Evolutionary conservation across 2,329 filamentous ascomycete genomes (phyloP).

Genomic region (Curvularia verruculosa): DNA sequence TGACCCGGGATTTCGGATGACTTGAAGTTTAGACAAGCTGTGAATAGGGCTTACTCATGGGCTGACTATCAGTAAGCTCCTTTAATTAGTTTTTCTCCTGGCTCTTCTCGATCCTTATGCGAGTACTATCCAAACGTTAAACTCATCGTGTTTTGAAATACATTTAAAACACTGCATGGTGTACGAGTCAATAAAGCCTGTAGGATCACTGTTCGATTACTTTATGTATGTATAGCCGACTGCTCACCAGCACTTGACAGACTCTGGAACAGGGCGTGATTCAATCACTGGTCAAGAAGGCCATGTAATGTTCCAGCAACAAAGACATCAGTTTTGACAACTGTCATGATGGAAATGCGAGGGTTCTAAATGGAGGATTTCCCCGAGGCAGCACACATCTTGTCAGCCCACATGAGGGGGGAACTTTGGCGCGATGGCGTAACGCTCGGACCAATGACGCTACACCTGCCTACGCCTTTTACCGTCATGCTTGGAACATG

Average conservation of each 20-base stretch:
- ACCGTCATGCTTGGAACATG: slow-evolving; percentile 21
- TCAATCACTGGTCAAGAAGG: background rate
- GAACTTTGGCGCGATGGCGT: background rate
- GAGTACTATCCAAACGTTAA: background rate
- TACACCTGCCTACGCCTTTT: slow-evolving; percentile 7
- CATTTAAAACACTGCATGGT: background rate
- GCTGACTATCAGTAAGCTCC: background rate
- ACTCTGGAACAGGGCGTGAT: background rate
- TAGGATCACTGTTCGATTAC: background rate
- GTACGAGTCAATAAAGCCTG: background rate
- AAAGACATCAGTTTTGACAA: background rate
- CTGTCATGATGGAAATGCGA: background rate
- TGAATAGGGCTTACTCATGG: background rate
- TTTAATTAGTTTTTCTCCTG: background rate
- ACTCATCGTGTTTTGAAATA: background rate
- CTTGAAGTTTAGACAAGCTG: background rate
- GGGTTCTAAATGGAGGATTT: background rate
- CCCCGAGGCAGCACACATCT: background rate
- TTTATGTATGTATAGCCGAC: background rate
- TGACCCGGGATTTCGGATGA: background rate
- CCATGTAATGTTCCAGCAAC: background rate
- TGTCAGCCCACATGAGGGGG: slow-evolving; percentile 2
- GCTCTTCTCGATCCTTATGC: background rate
- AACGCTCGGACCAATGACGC: slow-evolving; percentile 19
- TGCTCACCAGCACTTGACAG: background rate